Evolutionary conservation across 2,329 filamentous ascomycete genomes (phyloP), one percentile per base, ranked within the genome.

Genomic region (Talaromyces sp.): DNA sequence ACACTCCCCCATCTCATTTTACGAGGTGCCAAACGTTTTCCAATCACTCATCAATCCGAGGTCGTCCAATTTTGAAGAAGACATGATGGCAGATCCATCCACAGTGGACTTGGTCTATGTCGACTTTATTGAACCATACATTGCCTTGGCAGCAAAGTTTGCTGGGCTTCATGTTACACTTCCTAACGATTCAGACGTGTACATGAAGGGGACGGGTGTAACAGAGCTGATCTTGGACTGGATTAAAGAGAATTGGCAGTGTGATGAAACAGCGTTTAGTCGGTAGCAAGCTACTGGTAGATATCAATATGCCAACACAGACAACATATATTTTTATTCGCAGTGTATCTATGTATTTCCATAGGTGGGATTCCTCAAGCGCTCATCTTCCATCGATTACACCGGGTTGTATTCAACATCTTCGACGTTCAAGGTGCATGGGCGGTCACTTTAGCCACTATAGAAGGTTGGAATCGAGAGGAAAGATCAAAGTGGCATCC

Each of bases 81-180:
- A 43, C 17, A 26, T n/a, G 26, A 35, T 54, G 7, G 32, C 21
- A 29, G 78, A 84, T 17, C 90, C 91, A 0, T 84, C 89, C 57
- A 87, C 76, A 0, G 91, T 99, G 0, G 93, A 97, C 72, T 73
- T 99, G 8, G 86, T 97, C 14, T 99, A 95, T 70, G 85, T 96
- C 61, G 92, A 96, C 71, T 99, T 97, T 72, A 87, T 97, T 38
- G 84, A 94, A 74, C 87, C 87, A 10, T 95, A 89, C 83, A 79
- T 97, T 43, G 74, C 96, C 19, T 77, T 88, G 11, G 92, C 91
- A 2, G 78, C 96, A 63, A 85, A 87, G 62, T 86, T 82, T 65
- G 71, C 83, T 10, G 82, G 82, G 2, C 72, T 82, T 56, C 78
- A 78, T 61, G 78, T 81, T 65, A 74, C 77, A 46, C 72, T 77